Base-by-base conservation (phyloP, 2,329 filamentous ascomycete species). In the Aspergillus persii region DNA sequence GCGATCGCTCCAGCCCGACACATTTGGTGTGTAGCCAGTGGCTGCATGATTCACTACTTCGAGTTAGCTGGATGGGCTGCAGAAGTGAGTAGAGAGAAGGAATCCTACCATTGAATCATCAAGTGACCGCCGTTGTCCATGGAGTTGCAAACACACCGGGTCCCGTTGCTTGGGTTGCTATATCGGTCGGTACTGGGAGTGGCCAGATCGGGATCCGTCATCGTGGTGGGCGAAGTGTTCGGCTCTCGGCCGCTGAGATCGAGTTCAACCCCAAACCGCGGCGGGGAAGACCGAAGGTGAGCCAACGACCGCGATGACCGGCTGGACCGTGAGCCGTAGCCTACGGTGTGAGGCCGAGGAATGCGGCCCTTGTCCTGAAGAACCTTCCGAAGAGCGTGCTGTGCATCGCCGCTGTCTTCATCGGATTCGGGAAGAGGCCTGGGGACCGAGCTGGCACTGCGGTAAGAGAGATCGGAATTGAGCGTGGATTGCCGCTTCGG, bases 1-100 rank as follows among this genome's bases (percentile, higher is more conserved):
- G 79, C 41, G 78, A 76, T 18, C 76, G 71, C 57, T 81, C 79
- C 15, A 86, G 70, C 2, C 84, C 84, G 26, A 86, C 78, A 65
- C 86, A 88, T 56, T 77, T 77, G 33, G 82, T 81, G 66, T 88
- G 86, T 31, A 85, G 75, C 82, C 84, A 88, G 65, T 86, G 85
- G n/a, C 77, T 82, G 74, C 85, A 88, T 27, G 82, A 84, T 70
- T 85, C 83, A 73, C 86, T 82, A 61, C 27, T 57, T 52, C 36
- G 50, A 15, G 51, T 23, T 29, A 41, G 31, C 30, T 27, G 9
- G 27, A 31, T 15, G 3, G 9, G 6, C 9, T 53, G 30, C 29
- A 53, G 18, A 50, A 39, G 9, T 15, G 12, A 41, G 5, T 27
- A 12, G 41, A 23, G 18, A 2, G n/a, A n/a, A 30, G 6, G 31